Evolutionary conservation across 768 basidiomycete genomes (phyloP).

Genomic region (Suillus americanus): DNA sequence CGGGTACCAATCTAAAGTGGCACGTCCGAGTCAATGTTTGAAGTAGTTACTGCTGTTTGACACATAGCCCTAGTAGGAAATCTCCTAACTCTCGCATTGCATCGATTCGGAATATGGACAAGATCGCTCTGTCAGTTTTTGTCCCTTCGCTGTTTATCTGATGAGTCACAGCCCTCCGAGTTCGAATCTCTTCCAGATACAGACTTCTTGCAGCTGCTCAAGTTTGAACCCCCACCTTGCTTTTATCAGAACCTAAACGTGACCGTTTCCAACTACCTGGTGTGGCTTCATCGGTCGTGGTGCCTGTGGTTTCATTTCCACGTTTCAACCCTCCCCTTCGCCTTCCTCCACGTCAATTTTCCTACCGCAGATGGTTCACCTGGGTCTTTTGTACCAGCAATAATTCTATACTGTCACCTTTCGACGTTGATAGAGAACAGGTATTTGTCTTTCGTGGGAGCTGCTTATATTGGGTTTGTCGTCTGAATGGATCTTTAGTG

Average conservation of each 20-base stretch:
- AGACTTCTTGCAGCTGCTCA: not conserved
- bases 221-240: not conserved
- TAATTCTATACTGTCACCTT: not conserved
- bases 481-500: not conserved
- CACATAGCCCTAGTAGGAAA: no score
- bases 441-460: not conserved
- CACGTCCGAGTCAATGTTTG: not conserved
- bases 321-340: not conserved
- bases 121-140: no score
- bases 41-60: no score
- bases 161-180: no score
- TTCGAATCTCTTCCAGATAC: no score
- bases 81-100: no score
- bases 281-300: not conserved
- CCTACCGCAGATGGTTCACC: not conserved
- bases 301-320: not conserved
- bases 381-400: not conserved
- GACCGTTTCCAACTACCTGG: not conserved
- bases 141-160: no score
- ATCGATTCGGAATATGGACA: no score
- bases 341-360: not conserved
- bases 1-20: not conserved
- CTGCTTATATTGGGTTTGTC: not conserved
- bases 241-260: not conserved
- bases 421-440: not conserved